Base-by-base conservation (phyloP, 192 early-diverging fungal genomes). In the Coemansia sp. region DNA sequence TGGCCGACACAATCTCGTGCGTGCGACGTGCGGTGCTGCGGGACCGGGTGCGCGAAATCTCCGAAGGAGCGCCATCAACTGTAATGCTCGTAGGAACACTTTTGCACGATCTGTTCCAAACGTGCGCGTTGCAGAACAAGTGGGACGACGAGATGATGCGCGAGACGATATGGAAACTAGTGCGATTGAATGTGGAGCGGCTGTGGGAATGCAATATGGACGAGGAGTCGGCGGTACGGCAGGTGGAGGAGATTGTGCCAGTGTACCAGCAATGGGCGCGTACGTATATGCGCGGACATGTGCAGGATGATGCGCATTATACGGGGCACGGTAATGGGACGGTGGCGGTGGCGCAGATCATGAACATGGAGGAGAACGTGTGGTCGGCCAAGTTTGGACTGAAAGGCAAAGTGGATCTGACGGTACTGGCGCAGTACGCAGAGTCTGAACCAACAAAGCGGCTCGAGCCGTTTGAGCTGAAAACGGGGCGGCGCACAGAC, bases 311-410 rank as follows among this genome's bases (percentile, higher is more conserved):
- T 3, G 64, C 73, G 10, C 63, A 62, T 3, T 69, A 72, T 28
- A 56, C 44, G 9, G 54, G 36, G 23, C 70, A 67, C 60, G 20
- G 46, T 1, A 24, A 40, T 12, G 66, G 28, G 8, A 24, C 50
- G 20, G 61, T 86, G 9, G 77, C 85, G 20, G 76, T 97, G 21
- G 81, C 76, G 23, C 88, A 89, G 50, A 74, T 93, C 0, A 61
- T 95, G 38, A 89, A 93, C 61, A 89, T 96, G 61, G 96, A 98
- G 68, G 95, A 98, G 59, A 86, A 86, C 52, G 82, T 95, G 21
- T 97, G 92, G 92, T 93, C 93, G 28, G 90, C 92, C 8, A 92
- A 76, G 66, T 96, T 86, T 80, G 96, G 96, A 1, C 74, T 98
- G 15, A 96, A 96, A 57, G 96, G 96, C 21, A 94, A 91, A 64